Base-by-base conservation (phyloP, 1,284 basidiomycete species). In the Papiliotrema laurentii region DNA sequence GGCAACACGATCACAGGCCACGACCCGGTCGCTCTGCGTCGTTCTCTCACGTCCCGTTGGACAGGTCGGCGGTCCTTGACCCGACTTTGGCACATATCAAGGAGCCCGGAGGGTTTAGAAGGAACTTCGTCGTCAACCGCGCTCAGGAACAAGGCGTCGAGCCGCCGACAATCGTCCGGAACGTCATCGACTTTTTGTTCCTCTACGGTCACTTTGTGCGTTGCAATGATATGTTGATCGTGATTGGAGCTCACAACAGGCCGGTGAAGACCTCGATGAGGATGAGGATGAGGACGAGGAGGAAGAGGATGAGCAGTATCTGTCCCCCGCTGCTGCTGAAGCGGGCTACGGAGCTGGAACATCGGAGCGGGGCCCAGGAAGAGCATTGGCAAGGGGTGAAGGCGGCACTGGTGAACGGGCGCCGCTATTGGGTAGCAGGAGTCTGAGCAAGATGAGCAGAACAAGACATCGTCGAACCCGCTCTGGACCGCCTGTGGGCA, bases 161-260 rank as follows among this genome's bases (percentile, higher is more conserved):
- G 40, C 80, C 83, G 47, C 86, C 82, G 1, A 63, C 77, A 13
- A 80, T 89, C 64, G 75, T 87, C 13, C 83, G 85, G 61, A 91
- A 87, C 64, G 93, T 96, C 57, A 86, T 96, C 58, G 92, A 96
- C 64, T 97, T 96, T 66, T 75, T 97, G 44, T 87, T 86, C 61
- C 79, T 96, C 26, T 96, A 89, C 63, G 92, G 92, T 5, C 92
- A 96, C 71, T 96, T 94, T 66, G 91, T 91, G 60, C 77, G 89
- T 18, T 26, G 16, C 30, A 9, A 34, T 5, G n/a, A n/a, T 33
- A 5, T 41, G n/a, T 21, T 22, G 38, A 9, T 5, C 25, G 21
- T 19, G 18, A 3, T 24, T 28, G 27, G 37, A 36, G 47, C 47
- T 52, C 22, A 53, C n/a, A 7, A 5, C 59, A 92, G 89, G 89